Evolutionary conservation across 208 protist genomes (phyloP), one percentile per base, ranked within the genome.

Genomic region (Leishmania lainsoni): DNA sequence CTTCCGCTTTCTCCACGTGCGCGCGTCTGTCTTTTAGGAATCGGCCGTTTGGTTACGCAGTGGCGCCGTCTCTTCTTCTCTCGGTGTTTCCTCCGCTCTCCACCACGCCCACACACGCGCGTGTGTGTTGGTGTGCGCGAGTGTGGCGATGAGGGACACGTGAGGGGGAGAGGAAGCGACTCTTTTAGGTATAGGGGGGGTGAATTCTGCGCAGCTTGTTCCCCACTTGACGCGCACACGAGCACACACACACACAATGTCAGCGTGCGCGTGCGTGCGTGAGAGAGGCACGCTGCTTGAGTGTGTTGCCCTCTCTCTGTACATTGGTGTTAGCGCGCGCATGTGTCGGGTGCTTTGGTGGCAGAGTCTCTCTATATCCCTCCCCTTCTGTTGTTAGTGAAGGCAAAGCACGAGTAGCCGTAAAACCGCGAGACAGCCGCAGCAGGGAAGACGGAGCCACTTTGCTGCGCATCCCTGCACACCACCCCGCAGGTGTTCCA

Each of bases 11-110:
- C 56, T n/a, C n/a, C 56, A 61, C n/a, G 22, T 61, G 56, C 56
- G 59, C 26, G 59, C 20, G 42, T 73, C 35, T 58, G 48, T 77
- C 39, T 77, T 59, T 26, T 82, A 83, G 48, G 39, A 63, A 75
- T 71, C 45, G 29, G 49, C 32, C 22, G 6, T 59, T 51, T 72
- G 35, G 42, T 32, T 72, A n/a, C n/a, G n/a, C 29, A 3, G 29
- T 14, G 68, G 9, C 68, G 35, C 68, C 42, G 42, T n/a, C 54
- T 80, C 48, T 59, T 79, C 48, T 83, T 9, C 45, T 51, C 42
- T 72, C 22, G 35, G 42, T 39, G 10, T 49, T 42, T 79, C 32
- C 56, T n/a, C 65, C 35, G 9, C 65, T 10, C 42, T 72, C 68
- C 32, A 29, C 68, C 14, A 77, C 42, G 20, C 65, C 22, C 12